Evolutionary conservation across 1,139 yeast species (phyloP), one percentile per base, ranked within the genome.

Genomic region (Sugiyamaella grinbergsii): DNA sequence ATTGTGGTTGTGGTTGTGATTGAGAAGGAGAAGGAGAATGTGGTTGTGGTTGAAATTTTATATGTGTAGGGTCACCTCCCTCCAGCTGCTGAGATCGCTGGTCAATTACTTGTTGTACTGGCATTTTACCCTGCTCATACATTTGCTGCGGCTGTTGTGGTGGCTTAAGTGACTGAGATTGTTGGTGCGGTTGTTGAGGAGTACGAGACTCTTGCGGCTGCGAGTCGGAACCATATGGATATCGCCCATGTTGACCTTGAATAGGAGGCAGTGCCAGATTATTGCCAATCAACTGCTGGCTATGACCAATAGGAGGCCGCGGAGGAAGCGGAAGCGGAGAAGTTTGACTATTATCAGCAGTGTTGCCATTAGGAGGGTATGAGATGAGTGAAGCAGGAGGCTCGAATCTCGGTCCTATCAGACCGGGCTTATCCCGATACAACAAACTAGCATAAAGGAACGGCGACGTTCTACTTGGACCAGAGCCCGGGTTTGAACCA

Each of bases 321-420:
- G 2, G 42, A 16, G 15, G 18, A n/a, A 26, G 28, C 8, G 3
- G 34, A 18, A 15, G 34, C 16, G 36, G 34, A 29, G 16, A 29
- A 3, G 18, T 24, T 18, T 10, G 34, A 4, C 22, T 11, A 42
- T 2, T 23, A 33, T 6, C 6, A 20, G 33, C 18, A 13, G 10
- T 11, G 32, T 33, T 15, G 48, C 29, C 18, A 38, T 42, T 19
- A 33, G 42, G n/a, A 16, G 41, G 41, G 31, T 26, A 38, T 22
- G 37, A 37, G 15, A 40, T 19, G 4, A 34, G 45, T 15, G 29
- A 42, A 32, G 20, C 49, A 28, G 18, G 40, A 32, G 55, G 45
- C 10, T 51, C 54, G 32, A 55, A 50, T 16, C 53, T 31, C 31
- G 58, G 58, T 7, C 59, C 59, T 32, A 56, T 56, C 20, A 56